Evolutionary conservation across 2,329 filamentous ascomycete genomes (phyloP).

Genomic region (Blastomyces gilchristii): DNA sequence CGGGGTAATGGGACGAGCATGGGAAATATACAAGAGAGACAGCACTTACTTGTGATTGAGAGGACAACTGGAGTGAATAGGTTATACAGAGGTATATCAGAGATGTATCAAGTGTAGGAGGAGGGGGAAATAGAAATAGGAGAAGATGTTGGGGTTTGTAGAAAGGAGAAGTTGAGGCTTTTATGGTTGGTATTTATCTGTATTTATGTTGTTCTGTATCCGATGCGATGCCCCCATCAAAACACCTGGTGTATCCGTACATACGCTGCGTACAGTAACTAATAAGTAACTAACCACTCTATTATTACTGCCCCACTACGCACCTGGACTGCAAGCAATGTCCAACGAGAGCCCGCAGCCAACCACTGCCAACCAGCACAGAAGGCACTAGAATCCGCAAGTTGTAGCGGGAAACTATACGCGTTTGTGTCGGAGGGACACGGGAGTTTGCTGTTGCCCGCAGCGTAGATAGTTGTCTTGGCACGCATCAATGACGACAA

Average conservation of each 20-base stretch:
- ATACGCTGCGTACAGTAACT: too few species aligned
- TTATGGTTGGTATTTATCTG: neutral
- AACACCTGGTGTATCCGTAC: neutral
- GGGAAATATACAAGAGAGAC: neutral
- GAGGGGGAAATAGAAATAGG: neutral
- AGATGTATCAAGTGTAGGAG: neutral
- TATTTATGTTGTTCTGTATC: neutral
- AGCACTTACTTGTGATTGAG: slow-evolving; percentile 2
- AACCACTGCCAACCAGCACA: neutral
- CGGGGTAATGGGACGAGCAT: neutral
- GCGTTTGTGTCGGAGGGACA: neutral
- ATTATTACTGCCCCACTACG: too few species aligned
- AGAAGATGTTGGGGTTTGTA: neutral
- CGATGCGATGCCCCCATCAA: neutral
- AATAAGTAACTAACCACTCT: too few species aligned
- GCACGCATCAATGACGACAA: too few species aligned
- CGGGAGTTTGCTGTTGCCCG: neutral
- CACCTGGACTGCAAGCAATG: too few species aligned
- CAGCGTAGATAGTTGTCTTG: too few species aligned
- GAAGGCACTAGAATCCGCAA: neutral
- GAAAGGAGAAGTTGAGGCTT: slow-evolving; percentile 8
- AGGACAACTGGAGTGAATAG: slow-evolving; percentile 6
- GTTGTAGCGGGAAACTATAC: too few species aligned
- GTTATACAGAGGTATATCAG: neutral
- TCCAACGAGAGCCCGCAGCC: neutral